Evolutionary conservation across 1,139 yeast species (phyloP), one percentile per base, ranked within the genome.

Genomic region (Candida buenavistaensis): DNA sequence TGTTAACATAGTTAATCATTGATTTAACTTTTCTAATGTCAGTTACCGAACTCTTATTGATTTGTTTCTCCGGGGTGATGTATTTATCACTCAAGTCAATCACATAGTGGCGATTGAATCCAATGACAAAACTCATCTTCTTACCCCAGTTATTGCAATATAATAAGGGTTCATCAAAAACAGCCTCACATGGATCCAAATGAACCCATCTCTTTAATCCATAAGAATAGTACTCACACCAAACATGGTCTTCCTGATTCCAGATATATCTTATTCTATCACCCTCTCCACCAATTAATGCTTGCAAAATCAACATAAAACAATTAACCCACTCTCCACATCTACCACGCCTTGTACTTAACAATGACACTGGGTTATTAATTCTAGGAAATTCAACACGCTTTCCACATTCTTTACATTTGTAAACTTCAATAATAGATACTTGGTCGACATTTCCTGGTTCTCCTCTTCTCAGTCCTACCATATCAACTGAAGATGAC

Each of bases 281-380:
- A 1, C 84, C 88, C 5, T 55, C 42, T 6, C 64, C 68, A 5
- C 48, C 48, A 30, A 69, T 41, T 24, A 89, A 59, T 0, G 95
- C 80, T 26, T 80, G 70, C 39, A 90, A 62, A 3, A 89, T 60
- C 27, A 88, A 63, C 36, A 86, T 72, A 52, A 90, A 89, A 44
- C 94, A 77, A 50, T 86, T 85, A 38, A 90, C 94, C 95, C 95
- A 90, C 56, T 90, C 98, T 2, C 98, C 98, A 60, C 98, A 90
- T 30, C 98, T 66, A 0, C 97, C 97, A 22, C 57, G 54, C 26
- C 88, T 63, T 0, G 83, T 76, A 16, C 72, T 62, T 12, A 89
- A 56, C 23, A 92, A 60, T 40, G 76, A 76, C 0, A 64, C 64
- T 0, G 94, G 84, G 44, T 79, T 75, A 51, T 84, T 82, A 49